Conservation (phyloP, 225 moss, liverwort and hornwort species). For the Bryum argenteum region DNA sequence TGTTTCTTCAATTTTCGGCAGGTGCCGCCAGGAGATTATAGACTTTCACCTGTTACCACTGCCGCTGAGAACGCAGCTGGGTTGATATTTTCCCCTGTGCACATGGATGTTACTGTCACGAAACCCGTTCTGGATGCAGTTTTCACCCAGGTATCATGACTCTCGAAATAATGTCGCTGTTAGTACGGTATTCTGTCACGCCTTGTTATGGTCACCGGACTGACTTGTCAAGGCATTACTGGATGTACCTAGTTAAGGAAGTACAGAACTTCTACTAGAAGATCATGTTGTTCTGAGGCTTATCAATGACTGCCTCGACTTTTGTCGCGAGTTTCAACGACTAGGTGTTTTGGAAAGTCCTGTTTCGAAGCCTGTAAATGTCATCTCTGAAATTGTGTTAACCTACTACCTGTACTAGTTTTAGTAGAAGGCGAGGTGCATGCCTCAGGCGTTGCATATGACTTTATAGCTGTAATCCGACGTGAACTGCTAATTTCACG, state of each 20-base stretch:
- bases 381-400: too few relatives aligned
- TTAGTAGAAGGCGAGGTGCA: too few relatives aligned
- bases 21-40: conserved; percentile 80
- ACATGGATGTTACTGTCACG: conserved; percentile 60
- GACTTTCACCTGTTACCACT: conserved; percentile 71
- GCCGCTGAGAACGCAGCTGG: conserved; percentile 61
- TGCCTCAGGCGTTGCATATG: too few relatives aligned
- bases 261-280: neutral
- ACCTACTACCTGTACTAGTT: too few relatives aligned
- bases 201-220: neutral
- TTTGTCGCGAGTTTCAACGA: too few relatives aligned
- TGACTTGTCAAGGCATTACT: conserved; percentile 1
- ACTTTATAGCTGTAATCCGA: too few relatives aligned
- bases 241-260: neutral
- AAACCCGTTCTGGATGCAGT: conserved; percentile 62
- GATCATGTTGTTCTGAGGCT: too few relatives aligned
- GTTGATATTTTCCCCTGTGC: conserved; percentile 69
- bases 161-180: neutral
- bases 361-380: too few relatives aligned
- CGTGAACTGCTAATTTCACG: too few relatives aligned
- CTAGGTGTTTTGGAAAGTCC: too few relatives aligned
- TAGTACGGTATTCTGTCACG: neutral
- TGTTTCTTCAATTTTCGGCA: conserved; percentile 24
- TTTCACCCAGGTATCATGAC: conserved; percentile 64
- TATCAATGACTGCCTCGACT: too few relatives aligned